Evolutionary conservation across 352 stramenopile species (phyloP), one percentile per base, ranked within the genome.

Genomic region (Pythium volutum): DNA sequence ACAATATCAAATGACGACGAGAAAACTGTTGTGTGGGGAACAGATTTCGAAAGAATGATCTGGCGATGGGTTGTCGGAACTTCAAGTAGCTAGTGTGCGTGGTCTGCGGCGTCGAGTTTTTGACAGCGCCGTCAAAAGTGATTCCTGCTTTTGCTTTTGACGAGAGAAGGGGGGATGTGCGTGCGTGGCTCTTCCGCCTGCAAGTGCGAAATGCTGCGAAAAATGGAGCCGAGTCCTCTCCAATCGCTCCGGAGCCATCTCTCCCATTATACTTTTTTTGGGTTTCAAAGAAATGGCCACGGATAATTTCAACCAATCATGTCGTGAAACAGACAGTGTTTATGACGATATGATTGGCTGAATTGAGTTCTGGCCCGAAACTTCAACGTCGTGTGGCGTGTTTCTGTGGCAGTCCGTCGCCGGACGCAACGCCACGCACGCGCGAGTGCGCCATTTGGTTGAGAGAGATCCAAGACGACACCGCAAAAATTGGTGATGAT

Each of bases 271-370:
- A 15, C 20, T 47, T 18, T 47, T 53, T 38, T 54, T 41, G 20
- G 14, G 49, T 23, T 27, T 29, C 49, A 55, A 45, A 55, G 49
- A 55, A 16, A 45, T 20, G 49, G 16, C 15, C 15, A 11, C 22
- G 9, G 5, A 2, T 47, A 41, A 20, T 55, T 45, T 55, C 33
- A 45, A 16, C 49, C 49, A 55, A 55, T 55, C 16, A 45, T 14
- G 31, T 18, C 14, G n/a, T 7, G 33, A 14, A 12, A 7, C 7
- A 38, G 33, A 12, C 12, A 38, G 33, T 53, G 43, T 20, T 55
- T 34, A 27, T 27, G 31, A n/a, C 18, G n/a, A 45, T 23, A 6
- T 43, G 31, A 55, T 55, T 55, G 49, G 49, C 12, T 18, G 25
- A 43, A 55, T 33, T 22, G 16, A 2, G 41, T 47, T 50, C 43